A percentile compares a stretch with the other conserved stretches of the same genome.
phyloP scores from a whole-genome alignment of 352 stramenopile species.

The Phytophthora syringae region DNA sequence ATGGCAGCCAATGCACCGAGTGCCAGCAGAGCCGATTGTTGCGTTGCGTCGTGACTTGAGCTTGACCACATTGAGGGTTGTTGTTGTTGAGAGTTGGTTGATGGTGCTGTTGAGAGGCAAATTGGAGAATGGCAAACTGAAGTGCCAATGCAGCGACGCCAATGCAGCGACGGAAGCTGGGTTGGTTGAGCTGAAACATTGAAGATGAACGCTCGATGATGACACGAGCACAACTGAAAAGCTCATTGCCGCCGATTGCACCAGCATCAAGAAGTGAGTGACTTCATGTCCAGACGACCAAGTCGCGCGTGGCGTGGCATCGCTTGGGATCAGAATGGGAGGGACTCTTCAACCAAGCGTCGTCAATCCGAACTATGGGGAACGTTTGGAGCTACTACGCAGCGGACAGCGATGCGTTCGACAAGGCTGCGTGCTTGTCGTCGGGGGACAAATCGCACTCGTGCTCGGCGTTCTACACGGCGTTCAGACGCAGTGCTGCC shows the following conservation, averaged over 20 bases:
- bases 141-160: not conserved
- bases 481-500: constrained; percentile 40
- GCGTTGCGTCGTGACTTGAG: constrained; percentile 25
- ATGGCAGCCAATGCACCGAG: constrained; percentile 20
- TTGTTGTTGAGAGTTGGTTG: not conserved
- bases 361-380: constrained; percentile 31
- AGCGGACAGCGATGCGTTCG: constrained; percentile 29
- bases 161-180: not conserved
- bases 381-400: constrained; percentile 40
- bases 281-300: constrained; percentile 19
- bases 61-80: constrained; percentile 36
- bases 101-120: constrained; percentile 22
- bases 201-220: constrained; percentile 12
- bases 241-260: constrained; percentile 23
- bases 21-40: constrained; percentile 28
- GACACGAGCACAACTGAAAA: constrained; percentile 14
- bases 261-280: constrained; percentile 10
- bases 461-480: constrained; percentile 42
- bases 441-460: constrained; percentile 9
- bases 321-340: constrained; percentile 8
- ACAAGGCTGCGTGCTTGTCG: constrained; percentile 38
- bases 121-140: constrained; percentile 22
- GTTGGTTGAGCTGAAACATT: not conserved
- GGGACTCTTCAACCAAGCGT: constrained; percentile 23
- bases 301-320: constrained; percentile 10